Conservation (phyloP, 257 asterid species). For the Lithospermum erythrorhizon region DNA sequence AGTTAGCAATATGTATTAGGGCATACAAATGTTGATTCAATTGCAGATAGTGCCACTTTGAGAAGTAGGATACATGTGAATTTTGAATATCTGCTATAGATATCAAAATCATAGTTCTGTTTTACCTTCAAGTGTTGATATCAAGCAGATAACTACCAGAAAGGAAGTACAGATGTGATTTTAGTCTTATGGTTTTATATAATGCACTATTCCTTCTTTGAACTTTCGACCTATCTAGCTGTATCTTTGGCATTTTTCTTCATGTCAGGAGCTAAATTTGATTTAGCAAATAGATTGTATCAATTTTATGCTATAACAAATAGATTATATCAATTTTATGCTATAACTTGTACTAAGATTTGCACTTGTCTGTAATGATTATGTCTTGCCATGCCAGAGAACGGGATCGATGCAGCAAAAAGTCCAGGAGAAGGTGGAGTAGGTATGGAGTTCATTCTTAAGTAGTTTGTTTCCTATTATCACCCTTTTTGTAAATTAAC, state of each 20-base stretch:
- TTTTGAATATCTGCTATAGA: constrained; percentile 14
- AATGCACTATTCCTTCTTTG: neutral
- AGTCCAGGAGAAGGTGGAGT: constrained; percentile 97
- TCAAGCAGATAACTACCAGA: constrained; percentile 55
- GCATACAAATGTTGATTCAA: neutral
- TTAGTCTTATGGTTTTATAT: constrained; percentile 42
- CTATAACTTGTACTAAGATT: neutral
- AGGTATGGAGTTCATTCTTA: constrained; percentile 38
- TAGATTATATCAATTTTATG: neutral
- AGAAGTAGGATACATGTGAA: neutral
- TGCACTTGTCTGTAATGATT: neutral
- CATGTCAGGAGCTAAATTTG: neutral
- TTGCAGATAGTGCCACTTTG: neutral
- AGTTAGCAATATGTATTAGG: neutral
- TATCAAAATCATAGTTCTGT: constrained; percentile 24
- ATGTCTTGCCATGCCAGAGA: constrained; percentile 93
- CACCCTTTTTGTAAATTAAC: too few relatives aligned
- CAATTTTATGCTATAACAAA: too few relatives aligned
- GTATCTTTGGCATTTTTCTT: neutral
- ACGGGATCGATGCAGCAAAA: constrained; percentile 91
- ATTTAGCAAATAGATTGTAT: neutral
- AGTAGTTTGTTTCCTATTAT: constrained; percentile 1
- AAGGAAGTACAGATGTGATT: constrained; percentile 44
- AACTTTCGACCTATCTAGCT: neutral
- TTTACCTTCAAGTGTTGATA: constrained; percentile 75